Conservation (phyloP, 805 yeast species). For the Phaffomyces opuntiae region DNA sequence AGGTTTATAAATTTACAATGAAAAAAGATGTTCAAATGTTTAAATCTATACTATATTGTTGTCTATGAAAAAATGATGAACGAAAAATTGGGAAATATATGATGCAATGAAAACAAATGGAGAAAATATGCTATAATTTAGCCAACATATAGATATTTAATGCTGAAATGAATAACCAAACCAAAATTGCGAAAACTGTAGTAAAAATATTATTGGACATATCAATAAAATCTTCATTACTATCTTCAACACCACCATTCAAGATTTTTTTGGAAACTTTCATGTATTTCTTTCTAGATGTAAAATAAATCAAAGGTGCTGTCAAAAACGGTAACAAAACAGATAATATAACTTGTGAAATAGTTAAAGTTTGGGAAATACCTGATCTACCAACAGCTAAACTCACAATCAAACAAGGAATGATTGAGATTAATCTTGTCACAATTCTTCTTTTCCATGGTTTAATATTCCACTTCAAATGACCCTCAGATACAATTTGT, state of each 20-base stretch:
- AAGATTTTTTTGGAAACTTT: constrained; percentile 30
- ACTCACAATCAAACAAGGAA: constrained; percentile 75
- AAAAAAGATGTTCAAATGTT: too few relatives aligned
- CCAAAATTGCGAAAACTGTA: constrained; percentile 39
- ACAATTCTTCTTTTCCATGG: constrained; percentile 78
- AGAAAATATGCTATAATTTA: constrained; percentile 18
- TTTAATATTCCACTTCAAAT: constrained; percentile 67
- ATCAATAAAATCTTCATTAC: constrained; percentile 26
- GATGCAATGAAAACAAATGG: too few relatives aligned
- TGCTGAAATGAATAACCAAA: constrained; percentile 70
- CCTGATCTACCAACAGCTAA: constrained; percentile 69
- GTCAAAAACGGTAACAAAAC: constrained; percentile 76
- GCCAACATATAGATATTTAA: constrained; percentile 62
- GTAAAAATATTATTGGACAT: constrained; percentile 60
- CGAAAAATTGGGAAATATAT: too few relatives aligned
- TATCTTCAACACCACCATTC: constrained; percentile 7
- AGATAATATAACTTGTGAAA: constrained; percentile 82
- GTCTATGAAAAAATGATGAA: too few relatives aligned
- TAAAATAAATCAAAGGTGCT: constrained; percentile 80
- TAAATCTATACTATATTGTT: too few relatives aligned
- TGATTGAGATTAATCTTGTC: constrained; percentile 70
- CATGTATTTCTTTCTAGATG: constrained; percentile 68
- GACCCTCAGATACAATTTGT: constrained; percentile 89
- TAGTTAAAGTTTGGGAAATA: constrained; percentile 62
- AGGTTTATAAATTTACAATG: neutral